These are phyloP conservation scores for Chenopodium formosanum DNA, from an alignment of 148 eudicot genomes.

Conservation along the genomic window DNA sequence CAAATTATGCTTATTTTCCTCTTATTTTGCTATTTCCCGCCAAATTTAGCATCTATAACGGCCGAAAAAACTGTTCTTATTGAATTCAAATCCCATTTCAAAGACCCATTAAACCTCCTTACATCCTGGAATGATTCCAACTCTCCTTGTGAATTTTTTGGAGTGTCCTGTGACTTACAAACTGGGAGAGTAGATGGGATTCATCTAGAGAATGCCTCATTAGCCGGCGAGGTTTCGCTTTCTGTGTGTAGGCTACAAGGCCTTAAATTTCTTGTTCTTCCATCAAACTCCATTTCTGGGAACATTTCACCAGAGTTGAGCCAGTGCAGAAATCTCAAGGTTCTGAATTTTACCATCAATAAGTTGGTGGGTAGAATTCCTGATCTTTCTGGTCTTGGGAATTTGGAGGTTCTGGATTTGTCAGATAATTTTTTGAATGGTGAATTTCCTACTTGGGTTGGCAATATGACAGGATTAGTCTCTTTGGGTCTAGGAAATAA, in stretches of 20 bases:
- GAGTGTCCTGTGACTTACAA: constrained; percentile 60
- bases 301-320: constrained; percentile 46
- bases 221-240: constrained; percentile 61
- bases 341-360: constrained; percentile 67
- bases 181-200: constrained; percentile 52
- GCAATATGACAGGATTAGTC: constrained; percentile 47
- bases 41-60: constrained; percentile 26
- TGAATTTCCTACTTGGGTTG: constrained; percentile 75
- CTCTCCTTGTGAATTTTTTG: constrained; percentile 61
- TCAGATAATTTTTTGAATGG: constrained; percentile 65
- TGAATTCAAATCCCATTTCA: constrained; percentile 66
- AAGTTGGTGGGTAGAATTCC: constrained; percentile 65
- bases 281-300: constrained; percentile 50
- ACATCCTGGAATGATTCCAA: constrained; percentile 61
- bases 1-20: constrained; percentile 32
- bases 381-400: constrained; percentile 58
- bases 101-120: constrained; percentile 64
- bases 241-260: constrained; percentile 51
- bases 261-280: constrained; percentile 50
- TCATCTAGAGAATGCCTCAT: constrained; percentile 49
- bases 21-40: constrained; percentile 35
- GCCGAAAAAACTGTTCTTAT: constrained; percentile 62
- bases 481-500: constrained; percentile 61
- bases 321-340: constrained; percentile 50
- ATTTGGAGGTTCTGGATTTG: constrained; percentile 62